Evolutionary conservation across 192 early-diverging fungal genomes (phyloP).

Genomic region (Pecoramyces ruminantium): DNA sequence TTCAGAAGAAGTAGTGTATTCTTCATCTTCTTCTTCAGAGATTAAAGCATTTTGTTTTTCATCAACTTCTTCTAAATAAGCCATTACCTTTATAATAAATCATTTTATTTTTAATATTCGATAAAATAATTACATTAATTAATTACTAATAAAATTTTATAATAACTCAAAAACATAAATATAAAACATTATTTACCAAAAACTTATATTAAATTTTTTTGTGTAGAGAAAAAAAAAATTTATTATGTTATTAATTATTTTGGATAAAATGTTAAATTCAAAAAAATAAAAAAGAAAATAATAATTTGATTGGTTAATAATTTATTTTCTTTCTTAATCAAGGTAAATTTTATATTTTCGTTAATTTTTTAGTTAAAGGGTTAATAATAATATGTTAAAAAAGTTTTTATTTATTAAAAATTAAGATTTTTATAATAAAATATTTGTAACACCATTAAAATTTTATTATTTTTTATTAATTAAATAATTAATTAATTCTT

Average conservation of each 20-base stretch:
- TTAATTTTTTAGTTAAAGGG: background rate
- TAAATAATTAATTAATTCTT: no score
- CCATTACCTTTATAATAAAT: background rate
- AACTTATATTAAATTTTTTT: background rate
- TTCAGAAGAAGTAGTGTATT: conserved; percentile 4
- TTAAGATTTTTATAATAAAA: no score
- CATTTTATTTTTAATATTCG: background rate
- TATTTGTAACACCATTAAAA: no score
- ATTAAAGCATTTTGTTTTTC: background rate
- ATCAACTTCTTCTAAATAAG: background rate
- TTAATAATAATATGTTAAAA: background rate
- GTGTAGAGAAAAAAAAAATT: background rate
- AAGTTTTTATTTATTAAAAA: no score
- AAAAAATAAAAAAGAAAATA: background rate
- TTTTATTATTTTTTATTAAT: no score
- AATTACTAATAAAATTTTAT: no score
- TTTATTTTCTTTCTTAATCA: background rate
- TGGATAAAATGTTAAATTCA: background rate
- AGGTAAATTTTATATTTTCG: background rate
- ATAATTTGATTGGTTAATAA: background rate
- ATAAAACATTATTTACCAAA: no score
- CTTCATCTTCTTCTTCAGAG: background rate
- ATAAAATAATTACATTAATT: no score
- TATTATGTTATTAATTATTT: background rate
- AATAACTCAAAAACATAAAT: no score